A percentile compares a stretch with the other conserved stretches of the same genome.
Conservation (phyloP, 345 rosid genomes). For the Trapa bicornis region DNA sequence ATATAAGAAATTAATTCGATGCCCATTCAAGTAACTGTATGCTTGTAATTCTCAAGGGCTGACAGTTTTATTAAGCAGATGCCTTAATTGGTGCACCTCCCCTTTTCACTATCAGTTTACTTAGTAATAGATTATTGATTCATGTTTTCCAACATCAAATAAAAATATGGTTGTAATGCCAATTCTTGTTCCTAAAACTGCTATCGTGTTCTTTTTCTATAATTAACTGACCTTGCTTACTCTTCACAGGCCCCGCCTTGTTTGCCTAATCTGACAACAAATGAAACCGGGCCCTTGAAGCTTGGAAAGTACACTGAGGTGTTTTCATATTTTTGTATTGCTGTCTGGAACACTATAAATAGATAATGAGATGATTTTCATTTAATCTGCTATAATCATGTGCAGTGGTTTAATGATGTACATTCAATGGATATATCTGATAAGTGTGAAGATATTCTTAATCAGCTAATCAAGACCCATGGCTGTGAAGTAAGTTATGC, state of each 20-base stretch:
- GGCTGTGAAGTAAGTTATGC: constrained; percentile 53
- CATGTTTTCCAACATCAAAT: not conserved
- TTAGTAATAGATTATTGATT: not conserved
- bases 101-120: not conserved
- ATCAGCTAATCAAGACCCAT: constrained; percentile 42
- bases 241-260: constrained; percentile 49
- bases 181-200: not conserved
- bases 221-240: not conserved
- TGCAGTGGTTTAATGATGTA: constrained; percentile 91
- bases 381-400: not conserved
- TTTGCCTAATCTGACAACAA: constrained; percentile 41
- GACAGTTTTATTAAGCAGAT: not conserved
- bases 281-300: constrained; percentile 29
- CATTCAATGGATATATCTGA: constrained; percentile 56
- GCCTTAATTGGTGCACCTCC: not conserved
- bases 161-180: not conserved
- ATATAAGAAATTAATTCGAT: not conserved
- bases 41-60: not conserved
- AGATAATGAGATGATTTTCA: not conserved
- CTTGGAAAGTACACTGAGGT: constrained; percentile 70
- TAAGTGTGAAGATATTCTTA: constrained; percentile 59
- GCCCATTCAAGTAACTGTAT: not conserved
- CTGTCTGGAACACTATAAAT: not conserved
- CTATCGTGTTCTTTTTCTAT: not conserved
- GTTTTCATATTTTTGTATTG: constrained; percentile 1